These are phyloP conservation scores for Saturnispora sanitii DNA, from an alignment of 805 yeast genomes.

Conservation along the genomic window DNA sequence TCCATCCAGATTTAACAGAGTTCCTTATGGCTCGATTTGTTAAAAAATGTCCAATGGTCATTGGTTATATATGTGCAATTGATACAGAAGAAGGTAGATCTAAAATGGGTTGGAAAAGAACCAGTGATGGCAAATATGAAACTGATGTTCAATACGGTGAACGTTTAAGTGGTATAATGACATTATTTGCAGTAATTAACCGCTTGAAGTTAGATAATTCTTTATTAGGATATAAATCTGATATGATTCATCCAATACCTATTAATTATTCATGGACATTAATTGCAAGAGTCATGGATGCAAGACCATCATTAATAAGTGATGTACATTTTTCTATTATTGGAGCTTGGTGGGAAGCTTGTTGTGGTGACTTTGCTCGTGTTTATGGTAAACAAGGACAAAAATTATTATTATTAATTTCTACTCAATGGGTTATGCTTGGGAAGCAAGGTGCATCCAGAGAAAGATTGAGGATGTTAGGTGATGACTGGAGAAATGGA, in stretches of 20 bases:
- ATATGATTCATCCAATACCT: constrained; percentile 43
- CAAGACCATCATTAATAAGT: constrained; percentile 37
- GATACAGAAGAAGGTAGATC: constrained; percentile 75
- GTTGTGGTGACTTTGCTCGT: constrained; percentile 44
- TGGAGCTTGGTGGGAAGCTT: constrained; percentile 89
- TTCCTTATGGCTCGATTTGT: constrained; percentile 69
- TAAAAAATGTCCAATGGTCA: constrained; percentile 81
- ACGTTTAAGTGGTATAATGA: constrained; percentile 75
- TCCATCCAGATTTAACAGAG: constrained; percentile 42
- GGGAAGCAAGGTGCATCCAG: constrained; percentile 60
- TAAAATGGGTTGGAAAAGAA: constrained; percentile 82
- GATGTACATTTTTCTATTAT: constrained; percentile 64
- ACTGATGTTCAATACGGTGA: constrained; percentile 68
- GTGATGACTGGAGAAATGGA: constrained; percentile 68
- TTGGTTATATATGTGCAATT: constrained; percentile 69
- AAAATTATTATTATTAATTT: constrained; percentile 45
- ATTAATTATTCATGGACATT: constrained; percentile 55
- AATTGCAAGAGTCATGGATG: constrained; percentile 62
- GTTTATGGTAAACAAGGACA: constrained; percentile 61
- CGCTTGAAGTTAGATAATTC: constrained; percentile 31
- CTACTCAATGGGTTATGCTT: constrained; percentile 44
- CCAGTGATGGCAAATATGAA: constrained; percentile 38
- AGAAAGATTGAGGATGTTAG: constrained; percentile 61
- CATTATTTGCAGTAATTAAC: constrained; percentile 70
- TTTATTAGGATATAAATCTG: constrained; percentile 18